phyloP scores from a whole-genome alignment of 139 green algal genomes.

The Chlamydomonas urium region DNA sequence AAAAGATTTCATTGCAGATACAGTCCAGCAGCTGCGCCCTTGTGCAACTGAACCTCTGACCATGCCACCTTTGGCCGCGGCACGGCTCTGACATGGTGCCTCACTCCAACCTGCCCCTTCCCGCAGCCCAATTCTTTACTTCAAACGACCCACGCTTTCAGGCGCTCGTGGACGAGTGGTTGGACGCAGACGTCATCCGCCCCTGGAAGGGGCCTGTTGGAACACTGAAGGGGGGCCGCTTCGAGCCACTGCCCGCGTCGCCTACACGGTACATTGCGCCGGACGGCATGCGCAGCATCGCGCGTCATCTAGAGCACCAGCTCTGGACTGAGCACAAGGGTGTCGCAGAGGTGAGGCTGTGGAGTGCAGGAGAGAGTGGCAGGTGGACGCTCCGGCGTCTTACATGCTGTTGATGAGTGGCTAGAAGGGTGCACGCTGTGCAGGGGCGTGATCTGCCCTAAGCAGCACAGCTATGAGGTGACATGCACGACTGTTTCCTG shows the following conservation, averaged over 20 bases:
- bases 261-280: conserved; percentile 43
- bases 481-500: neutral
- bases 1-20: no score
- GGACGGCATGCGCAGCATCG: conserved; percentile 57
- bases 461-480: no score
- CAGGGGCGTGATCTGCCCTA: no score
- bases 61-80: no score
- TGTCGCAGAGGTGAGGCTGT: conserved; percentile 28
- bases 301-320: conserved; percentile 39
- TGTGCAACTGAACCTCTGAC: no score
- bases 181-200: conserved; percentile 32
- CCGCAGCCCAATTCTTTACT: conserved; percentile 38
- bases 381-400: no score
- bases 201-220: conserved; percentile 55
- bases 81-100: no score
- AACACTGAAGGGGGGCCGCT: conserved; percentile 24
- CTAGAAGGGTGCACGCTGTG: no score
- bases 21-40: no score
- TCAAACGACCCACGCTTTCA: conserved; percentile 25
- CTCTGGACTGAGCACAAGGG: conserved; percentile 12
- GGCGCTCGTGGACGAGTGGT: conserved; percentile 46
- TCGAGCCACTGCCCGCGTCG: conserved; percentile 20
- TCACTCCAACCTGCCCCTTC: no score
- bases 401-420: no score
- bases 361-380: no score